Evolutionary conservation across 1,139 yeast genomes (phyloP), one percentile per base, ranked within the genome.

Genomic region (Suhomyces guaymorum): DNA sequence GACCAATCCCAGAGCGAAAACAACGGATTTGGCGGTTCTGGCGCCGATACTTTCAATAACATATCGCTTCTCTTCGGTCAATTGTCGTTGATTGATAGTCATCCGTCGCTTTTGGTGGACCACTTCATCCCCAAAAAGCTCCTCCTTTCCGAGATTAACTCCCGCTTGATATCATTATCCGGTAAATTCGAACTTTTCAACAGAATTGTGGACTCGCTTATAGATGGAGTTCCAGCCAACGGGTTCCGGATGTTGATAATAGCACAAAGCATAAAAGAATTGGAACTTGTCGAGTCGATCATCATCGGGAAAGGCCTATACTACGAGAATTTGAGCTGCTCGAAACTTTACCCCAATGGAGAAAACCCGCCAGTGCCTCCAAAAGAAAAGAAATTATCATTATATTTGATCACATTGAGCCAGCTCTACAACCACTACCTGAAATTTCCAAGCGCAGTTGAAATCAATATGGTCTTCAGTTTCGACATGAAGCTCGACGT

Each of bases 101-200:
- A 84, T 53, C 88, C 90, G 1, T 78, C 82, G 24, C 59, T 83
- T 28, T 53, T 83, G 25, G 89, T 83, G 21, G 86, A 82, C 48
- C 92, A 84, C 54, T 83, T 79, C 48, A 79, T 83, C 52, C 88
- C 92, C 9, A 76, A 80, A 43, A 80, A 80, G 39, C 61, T 83
- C 39, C 54, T 84, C 13, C 59, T 82, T 25, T 74, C 78, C 78
- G 86, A 82, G 43, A 69, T 83, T 1, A 81, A 75, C 39, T 80
- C 77, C 38, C 58, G 74, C 28, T 59, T 82, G 32, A 61, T 70
- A 25, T 60, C 61, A 24, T 64, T 80, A 18, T 77, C 86, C 14
- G 84, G 82, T 23, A 82, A 82, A 48, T 76, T 81, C 40, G 63
- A 64, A 38, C 58, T 73, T 31, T 67, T 82, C 42, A 79, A 82